Conservation (phyloP, 257 asterid species). For the Rauvolfia tetraphylla region DNA sequence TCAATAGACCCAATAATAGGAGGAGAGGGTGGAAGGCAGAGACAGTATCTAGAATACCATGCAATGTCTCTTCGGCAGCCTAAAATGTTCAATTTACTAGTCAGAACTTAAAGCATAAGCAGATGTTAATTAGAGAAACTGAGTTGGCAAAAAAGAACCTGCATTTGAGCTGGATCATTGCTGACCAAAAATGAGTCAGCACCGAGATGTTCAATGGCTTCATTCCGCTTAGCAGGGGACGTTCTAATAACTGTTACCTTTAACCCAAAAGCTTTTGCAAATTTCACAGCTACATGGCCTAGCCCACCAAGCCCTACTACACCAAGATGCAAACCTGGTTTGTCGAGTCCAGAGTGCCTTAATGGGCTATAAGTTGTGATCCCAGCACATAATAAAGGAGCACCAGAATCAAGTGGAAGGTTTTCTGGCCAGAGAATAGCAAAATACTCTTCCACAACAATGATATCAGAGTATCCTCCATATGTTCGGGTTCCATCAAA, state of each 20-base stretch:
- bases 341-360: constrained; percentile 35
- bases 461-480: constrained; percentile 35
- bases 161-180: constrained; percentile 4
- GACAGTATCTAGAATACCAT: constrained; percentile 14
- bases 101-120: neutral
- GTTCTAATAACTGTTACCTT: no score
- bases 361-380: constrained; percentile 36
- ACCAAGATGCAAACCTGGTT: constrained; percentile 29
- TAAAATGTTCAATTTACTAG: neutral
- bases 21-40: constrained; percentile 12
- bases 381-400: constrained; percentile 5
- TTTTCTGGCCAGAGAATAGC: constrained; percentile 35
- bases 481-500: constrained; percentile 30
- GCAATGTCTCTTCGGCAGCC: constrained; percentile 11
- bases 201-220: constrained; percentile 12
- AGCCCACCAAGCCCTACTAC: neutral
- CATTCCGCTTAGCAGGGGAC: constrained; percentile 8
- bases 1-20: no score
- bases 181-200: constrained; percentile 17
- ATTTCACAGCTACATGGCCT: no score
- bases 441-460: constrained; percentile 37
- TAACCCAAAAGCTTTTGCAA: no score
- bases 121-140: neutral
- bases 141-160: neutral
- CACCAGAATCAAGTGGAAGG: neutral